phyloP scores from a whole-genome alignment of 768 basidiomycete species.

The Tricholoma bakamatsutake region DNA sequence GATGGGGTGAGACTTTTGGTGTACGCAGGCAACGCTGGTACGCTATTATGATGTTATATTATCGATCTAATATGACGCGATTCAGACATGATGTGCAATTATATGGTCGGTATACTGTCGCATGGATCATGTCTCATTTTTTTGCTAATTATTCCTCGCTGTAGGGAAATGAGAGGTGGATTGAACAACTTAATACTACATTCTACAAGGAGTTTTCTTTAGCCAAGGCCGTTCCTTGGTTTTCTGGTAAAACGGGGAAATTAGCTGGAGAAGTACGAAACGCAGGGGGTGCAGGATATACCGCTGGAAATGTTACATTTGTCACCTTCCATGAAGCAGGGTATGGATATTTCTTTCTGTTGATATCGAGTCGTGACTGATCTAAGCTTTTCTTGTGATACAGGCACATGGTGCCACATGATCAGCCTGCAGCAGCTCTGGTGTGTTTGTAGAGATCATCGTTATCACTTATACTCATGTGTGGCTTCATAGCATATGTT shows the following conservation, averaged over 20 bases:
- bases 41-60: constrained; percentile 16
- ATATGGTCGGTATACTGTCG: constrained; percentile 40
- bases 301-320: constrained; percentile 83
- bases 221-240: constrained; percentile 49
- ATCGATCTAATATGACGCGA: constrained; percentile 9
- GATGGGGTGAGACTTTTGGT: constrained; percentile 80
- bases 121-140: not conserved
- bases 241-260: constrained; percentile 44
- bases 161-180: constrained; percentile 76
- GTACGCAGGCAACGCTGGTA: constrained; percentile 84
- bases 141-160: not conserved
- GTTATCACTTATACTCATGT: constrained; percentile 1
- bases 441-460: constrained; percentile 34
- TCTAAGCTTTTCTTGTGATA: constrained; percentile 5
- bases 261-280: constrained; percentile 63
- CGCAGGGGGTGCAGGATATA: constrained; percentile 56
- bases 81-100: constrained; percentile 85
- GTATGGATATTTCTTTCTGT: constrained; percentile 32
- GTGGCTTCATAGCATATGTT: constrained; percentile 44
- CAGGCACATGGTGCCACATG: constrained; percentile 87
- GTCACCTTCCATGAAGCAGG: constrained; percentile 77
- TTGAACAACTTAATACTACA: constrained; percentile 52
- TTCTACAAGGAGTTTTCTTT: constrained; percentile 57
- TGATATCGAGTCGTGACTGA: not conserved
- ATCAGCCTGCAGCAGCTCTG: constrained; percentile 84